Evolutionary conservation across 805 yeast species (phyloP).

Genomic region (Kluyveromyces starmeri): DNA sequence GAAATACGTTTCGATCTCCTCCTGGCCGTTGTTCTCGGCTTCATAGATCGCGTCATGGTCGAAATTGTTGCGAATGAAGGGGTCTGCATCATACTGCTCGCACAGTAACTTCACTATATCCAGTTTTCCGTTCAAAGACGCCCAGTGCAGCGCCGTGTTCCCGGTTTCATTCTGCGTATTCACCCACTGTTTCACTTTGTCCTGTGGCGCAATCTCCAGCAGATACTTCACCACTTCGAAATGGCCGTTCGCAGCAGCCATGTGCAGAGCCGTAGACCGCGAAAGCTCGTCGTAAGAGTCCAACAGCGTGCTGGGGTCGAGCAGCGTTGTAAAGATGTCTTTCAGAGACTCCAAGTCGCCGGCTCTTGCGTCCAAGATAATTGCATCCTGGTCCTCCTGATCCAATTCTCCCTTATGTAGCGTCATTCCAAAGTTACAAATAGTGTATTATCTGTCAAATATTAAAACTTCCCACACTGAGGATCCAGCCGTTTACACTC

Average conservation of each 20-base stretch:
- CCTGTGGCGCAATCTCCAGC: conserved; percentile 37
- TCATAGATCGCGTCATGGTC: conserved; percentile 83
- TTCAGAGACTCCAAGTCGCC: conserved; percentile 76
- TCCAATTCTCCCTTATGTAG: conserved; percentile 30
- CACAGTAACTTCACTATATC: conserved; percentile 60
- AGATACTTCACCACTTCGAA: conserved; percentile 54
- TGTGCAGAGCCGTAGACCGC: conserved; percentile 73
- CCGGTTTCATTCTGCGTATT: conserved; percentile 66
- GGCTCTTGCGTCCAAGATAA: conserved; percentile 74
- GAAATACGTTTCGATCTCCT: conserved; percentile 70
- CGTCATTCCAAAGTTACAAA: conserved; percentile 14
- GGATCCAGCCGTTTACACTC: too few relatives aligned
- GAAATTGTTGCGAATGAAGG: conserved; percentile 62
- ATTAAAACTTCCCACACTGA: too few relatives aligned
- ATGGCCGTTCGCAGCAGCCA: conserved; percentile 96
- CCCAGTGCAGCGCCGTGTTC: conserved; percentile 96
- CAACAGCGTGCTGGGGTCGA: conserved; percentile 36
- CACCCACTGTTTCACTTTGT: conserved; percentile 39
- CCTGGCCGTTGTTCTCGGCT: conserved; percentile 73
- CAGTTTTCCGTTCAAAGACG: conserved; percentile 78
- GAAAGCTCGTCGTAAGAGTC: conserved; percentile 55
- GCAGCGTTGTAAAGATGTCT: conserved; percentile 52
- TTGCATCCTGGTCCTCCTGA: conserved; percentile 76
- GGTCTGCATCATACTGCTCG: conserved; percentile 71
- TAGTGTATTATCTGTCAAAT: too few relatives aligned